A percentile compares a stretch with the other conserved stretches of the same genome.
Evolutionary conservation across 495 filamentous ascomycete genomes (phyloP).

Genomic region (Clavariopsis aquatica): DNA sequence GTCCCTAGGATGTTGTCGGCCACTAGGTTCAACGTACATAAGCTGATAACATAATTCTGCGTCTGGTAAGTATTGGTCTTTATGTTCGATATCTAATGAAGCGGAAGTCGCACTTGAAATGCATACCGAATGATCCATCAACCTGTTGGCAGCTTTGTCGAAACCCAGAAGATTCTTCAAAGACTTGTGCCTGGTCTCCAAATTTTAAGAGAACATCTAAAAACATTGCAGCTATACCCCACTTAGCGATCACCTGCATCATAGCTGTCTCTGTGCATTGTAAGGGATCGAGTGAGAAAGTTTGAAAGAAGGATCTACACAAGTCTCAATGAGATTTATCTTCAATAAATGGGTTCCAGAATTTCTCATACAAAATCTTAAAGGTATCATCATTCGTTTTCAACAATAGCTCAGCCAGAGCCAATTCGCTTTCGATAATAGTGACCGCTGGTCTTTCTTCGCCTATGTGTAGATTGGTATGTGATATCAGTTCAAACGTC

Average conservation of each 20-base stretch:
- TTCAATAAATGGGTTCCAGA: background rate
- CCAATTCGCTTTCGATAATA: too few species aligned
- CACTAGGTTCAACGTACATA: slow-evolving; percentile 24
- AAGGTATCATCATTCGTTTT: background rate
- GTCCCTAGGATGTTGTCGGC: background rate
- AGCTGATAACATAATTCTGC: slow-evolving; percentile 26
- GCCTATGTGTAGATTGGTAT: too few species aligned
- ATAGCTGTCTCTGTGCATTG: slow-evolving; percentile 11
- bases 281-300: slow-evolving; percentile 7
- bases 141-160: background rate
- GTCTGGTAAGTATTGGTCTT: background rate
- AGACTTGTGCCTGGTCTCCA: slow-evolving; percentile 21
- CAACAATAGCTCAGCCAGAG: too few species aligned
- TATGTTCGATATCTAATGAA: too few species aligned
- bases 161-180: slow-evolving; percentile 20
- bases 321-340: background rate
- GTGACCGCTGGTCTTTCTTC: too few species aligned
- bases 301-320: slow-evolving; percentile 12
- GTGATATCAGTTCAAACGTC: too few species aligned
- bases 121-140: slow-evolving; percentile 17
- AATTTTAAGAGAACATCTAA: slow-evolving; percentile 26
- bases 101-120: too few species aligned
- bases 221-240: slow-evolving; percentile 7
- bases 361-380: background rate
- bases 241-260: background rate